Evolutionary conservation across 108 stramenopile species (phyloP).

Genomic region (Fragilariopsis cylindrus): DNA sequence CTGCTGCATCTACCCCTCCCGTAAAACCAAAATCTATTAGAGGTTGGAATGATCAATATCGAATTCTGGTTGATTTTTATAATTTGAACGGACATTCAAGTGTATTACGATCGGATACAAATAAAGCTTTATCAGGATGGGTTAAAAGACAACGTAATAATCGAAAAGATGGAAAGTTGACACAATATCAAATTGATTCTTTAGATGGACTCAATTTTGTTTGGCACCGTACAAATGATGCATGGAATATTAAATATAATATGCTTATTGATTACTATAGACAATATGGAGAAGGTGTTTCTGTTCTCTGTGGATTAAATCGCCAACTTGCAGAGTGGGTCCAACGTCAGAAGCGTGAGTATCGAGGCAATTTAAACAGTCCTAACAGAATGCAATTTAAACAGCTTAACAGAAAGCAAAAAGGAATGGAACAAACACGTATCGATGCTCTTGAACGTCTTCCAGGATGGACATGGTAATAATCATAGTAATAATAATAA

Average conservation of each 20-base stretch:
- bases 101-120: slow-evolving; percentile 7
- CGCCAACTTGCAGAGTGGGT: slow-evolving; percentile 8
- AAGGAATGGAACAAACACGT: too few relatives aligned
- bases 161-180: background rate
- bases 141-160: slow-evolving; percentile 12
- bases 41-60: background rate
- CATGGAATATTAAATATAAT: slow-evolving; percentile 11
- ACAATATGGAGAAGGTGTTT: background rate
- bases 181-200: background rate
- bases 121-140: background rate
- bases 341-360: slow-evolving; percentile 11
- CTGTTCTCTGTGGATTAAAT: background rate
- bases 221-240: slow-evolving; percentile 5
- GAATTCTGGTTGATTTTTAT: background rate
- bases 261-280: background rate
- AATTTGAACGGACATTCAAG: background rate
- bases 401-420: too few relatives aligned
- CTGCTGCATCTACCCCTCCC: too few relatives aligned
- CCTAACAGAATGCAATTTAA: too few relatives aligned
- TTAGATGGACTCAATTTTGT: background rate
- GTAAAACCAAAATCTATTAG: too few relatives aligned
- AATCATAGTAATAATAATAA: too few relatives aligned
- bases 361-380: background rate
- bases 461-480: too few relatives aligned
- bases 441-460: too few relatives aligned